These are phyloP conservation scores for Hypoxylon sp. DNA, from an alignment of 2,329 filamentous ascomycete genomes.

Conservation along the genomic window DNA sequence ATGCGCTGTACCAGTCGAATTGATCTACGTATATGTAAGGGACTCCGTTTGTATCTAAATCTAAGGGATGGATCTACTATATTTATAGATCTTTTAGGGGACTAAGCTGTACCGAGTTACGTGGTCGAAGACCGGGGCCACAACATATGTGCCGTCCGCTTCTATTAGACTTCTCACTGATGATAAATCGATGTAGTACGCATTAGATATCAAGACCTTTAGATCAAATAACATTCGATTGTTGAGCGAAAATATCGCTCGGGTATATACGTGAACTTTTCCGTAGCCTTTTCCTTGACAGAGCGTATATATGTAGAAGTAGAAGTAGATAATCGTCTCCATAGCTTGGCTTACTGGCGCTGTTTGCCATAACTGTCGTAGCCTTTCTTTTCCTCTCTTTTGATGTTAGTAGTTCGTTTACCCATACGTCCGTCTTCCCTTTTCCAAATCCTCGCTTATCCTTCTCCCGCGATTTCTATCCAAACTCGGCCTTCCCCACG, in stretches of 20 bases:
- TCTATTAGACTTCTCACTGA: neutral
- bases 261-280: conserved; percentile 9
- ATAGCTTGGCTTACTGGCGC: neutral
- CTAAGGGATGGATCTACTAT: no score
- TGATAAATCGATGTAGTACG: neutral
- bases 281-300: neutral
- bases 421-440: conserved; percentile 25
- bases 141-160: no score
- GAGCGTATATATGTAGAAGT: neutral
- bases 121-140: no score
- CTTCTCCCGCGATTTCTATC: conserved; percentile 37
- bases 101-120: no score
- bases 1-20: no score
- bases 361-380: neutral
- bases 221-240: neutral
- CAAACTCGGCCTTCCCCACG: conserved; percentile 36
- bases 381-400: neutral
- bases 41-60: no score
- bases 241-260: neutral
- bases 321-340: neutral
- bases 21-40: no score
- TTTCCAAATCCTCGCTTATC: conserved; percentile 37
- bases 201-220: neutral
- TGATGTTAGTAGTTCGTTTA: conserved; percentile 1
- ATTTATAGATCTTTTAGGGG: no score